Conservation (phyloP, 2,329 filamentous ascomycete species). For the Didymella sp. region DNA sequence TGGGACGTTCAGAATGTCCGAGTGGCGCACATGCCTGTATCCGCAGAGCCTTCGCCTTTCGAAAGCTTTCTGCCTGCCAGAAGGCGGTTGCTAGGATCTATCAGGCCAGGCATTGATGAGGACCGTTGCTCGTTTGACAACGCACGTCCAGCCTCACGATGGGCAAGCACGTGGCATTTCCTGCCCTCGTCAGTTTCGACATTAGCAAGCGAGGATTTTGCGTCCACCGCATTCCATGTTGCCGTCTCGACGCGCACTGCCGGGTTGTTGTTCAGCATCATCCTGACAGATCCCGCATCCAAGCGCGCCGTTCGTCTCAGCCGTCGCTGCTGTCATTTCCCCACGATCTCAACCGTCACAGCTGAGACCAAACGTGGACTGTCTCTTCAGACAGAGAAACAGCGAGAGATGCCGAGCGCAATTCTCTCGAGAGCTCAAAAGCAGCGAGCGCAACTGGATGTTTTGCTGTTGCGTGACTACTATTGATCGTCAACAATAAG, state of each 20-base stretch:
- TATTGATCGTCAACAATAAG: slow-evolving; percentile 13
- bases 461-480: slow-evolving; percentile 10
- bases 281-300: slow-evolving; percentile 18
- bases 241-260: slow-evolving; percentile 15
- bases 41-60: slow-evolving; percentile 11
- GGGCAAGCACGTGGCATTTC: slow-evolving; percentile 11
- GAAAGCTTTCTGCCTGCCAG: not conserved
- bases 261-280: slow-evolving; percentile 19
- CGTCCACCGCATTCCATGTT: slow-evolving; percentile 13
- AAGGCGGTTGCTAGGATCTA: not conserved
- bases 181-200: slow-evolving; percentile 8
- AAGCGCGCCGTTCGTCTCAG: slow-evolving; percentile 37
- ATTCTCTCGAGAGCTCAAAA: slow-evolving; percentile 18
- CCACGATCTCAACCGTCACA: slow-evolving; percentile 19
- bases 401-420: slow-evolving; percentile 22
- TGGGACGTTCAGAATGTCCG: slow-evolving; percentile 14
- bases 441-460: not conserved
- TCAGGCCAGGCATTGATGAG: slow-evolving; percentile 3
- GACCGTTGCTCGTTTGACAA: slow-evolving; percentile 18
- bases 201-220: slow-evolving; percentile 15
- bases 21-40: slow-evolving; percentile 20
- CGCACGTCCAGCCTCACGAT: slow-evolving; percentile 11
- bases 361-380: slow-evolving; percentile 25
- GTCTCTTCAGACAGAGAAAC: slow-evolving; percentile 28
- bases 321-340: slow-evolving; percentile 21